These are phyloP conservation scores for Durotheca rogersii DNA, from an alignment of 495 filamentous ascomycete species.

Conservation along the genomic window DNA sequence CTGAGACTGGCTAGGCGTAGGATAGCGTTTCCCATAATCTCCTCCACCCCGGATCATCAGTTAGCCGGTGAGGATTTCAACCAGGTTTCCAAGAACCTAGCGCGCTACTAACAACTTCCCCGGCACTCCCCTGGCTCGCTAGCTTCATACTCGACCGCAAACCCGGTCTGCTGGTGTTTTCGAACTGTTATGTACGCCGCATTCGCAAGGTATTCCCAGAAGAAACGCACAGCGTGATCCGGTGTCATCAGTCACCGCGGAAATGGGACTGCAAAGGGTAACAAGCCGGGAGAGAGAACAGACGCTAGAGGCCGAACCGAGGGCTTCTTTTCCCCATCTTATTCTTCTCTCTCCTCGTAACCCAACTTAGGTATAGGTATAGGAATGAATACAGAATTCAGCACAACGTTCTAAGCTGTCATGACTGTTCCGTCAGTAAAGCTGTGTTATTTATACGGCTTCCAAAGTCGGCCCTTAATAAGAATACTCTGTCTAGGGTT, in stretches of 20 bases:
- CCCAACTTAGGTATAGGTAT: too few relatives aligned
- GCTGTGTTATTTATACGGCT: too few relatives aligned
- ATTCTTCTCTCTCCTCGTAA: too few relatives aligned
- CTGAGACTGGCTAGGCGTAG: neutral
- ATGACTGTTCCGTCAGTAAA: too few relatives aligned
- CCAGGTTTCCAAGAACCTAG: slow-evolving; percentile 6
- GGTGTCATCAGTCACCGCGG: neutral
- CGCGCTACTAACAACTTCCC: slow-evolving; percentile 16
- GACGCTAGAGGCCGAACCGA: neutral
- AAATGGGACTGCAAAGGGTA: neutral
- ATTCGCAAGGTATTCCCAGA: slow-evolving; percentile 5
- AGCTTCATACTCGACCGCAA: slow-evolving; percentile 3
- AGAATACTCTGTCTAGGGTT: neutral
- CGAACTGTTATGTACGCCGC: neutral
- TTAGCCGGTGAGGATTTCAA: neutral
- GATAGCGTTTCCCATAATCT: neutral
- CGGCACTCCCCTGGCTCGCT: slow-evolving; percentile 7
- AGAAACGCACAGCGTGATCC: slow-evolving; percentile 6
- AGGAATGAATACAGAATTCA: too few relatives aligned
- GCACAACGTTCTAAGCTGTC: too few relatives aligned
- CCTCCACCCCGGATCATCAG: neutral
- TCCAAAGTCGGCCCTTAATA: neutral
- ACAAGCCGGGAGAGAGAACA: neutral
- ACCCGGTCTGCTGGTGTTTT: neutral
- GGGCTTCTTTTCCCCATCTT: neutral